Conservation (phyloP, 768 basidiomycete species). For the Mycena vulgaris region DNA sequence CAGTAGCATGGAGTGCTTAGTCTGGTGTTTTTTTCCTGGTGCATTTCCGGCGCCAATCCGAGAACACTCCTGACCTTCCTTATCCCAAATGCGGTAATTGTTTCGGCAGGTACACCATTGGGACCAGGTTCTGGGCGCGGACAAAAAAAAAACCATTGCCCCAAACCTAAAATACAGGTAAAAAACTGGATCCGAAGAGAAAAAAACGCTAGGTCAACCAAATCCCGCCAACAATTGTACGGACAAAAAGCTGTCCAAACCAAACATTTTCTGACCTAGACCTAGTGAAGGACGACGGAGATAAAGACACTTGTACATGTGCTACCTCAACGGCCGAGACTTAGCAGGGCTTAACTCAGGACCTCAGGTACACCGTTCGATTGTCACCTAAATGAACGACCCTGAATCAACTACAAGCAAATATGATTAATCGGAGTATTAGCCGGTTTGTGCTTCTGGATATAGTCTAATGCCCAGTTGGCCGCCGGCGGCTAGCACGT, state of each 20-base stretch:
- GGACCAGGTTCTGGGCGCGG: not conserved
- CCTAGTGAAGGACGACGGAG: not conserved
- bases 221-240: not conserved
- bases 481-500: too few relatives aligned
- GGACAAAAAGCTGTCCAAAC: not conserved
- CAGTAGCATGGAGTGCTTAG: too few relatives aligned
- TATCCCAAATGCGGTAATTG: too few relatives aligned
- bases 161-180: not conserved
- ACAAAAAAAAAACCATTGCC: not conserved
- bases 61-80: too few relatives aligned
- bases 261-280: not conserved
- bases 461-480: not conserved
- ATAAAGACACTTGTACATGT: conserved; percentile 5
- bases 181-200: conserved; percentile 1
- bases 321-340: conserved; percentile 9
- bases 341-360: conserved; percentile 3
- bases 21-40: too few relatives aligned
- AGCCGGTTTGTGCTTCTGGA: not conserved
- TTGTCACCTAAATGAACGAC: conserved; percentile 15
- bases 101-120: not conserved
- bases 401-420: conserved; percentile 12
- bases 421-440: conserved; percentile 10
- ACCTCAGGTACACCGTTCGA: conserved; percentile 18
- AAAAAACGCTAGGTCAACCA: not conserved
- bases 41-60: too few relatives aligned